A percentile compares a stretch with the other conserved stretches of the same genome.
Evolutionary conservation across 2,329 filamentous ascomycete species (phyloP).

Genomic region (Cercospora sp.): DNA sequence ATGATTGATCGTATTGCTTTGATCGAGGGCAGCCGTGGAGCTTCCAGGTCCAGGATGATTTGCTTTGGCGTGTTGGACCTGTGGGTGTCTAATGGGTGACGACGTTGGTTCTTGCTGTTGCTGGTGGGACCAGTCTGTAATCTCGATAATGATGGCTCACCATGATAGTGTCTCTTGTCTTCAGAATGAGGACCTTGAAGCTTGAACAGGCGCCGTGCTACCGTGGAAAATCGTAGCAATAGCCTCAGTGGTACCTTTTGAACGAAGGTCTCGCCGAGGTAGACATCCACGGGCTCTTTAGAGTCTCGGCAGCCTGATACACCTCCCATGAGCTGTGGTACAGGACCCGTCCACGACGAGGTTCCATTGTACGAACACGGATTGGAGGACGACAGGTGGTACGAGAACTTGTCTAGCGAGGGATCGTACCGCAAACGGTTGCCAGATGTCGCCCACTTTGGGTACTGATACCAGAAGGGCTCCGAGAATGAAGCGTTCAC

Average conservation of each 20-base stretch:
- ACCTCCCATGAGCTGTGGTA: background rate
- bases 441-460: conserved; percentile 13
- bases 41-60: conserved; percentile 4
- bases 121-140: background rate
- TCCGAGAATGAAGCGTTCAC: conserved; percentile 3
- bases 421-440: conserved; percentile 18
- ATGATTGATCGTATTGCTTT: conserved; percentile 1
- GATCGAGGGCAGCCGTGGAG: background rate
- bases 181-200: background rate
- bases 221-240: conserved; percentile 18
- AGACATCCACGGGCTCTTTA: conserved; percentile 16
- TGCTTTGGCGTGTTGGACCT: background rate
- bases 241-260: conserved; percentile 15
- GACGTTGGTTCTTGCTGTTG: background rate
- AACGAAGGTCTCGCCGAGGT: conserved; percentile 14
- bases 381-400: background rate
- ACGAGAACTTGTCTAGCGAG: conserved; percentile 10
- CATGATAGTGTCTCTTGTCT: background rate
- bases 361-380: background rate
- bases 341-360: background rate
- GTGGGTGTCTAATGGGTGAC: background rate
- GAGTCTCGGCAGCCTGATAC: background rate
- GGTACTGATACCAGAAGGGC: conserved; percentile 22
- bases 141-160: background rate
- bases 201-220: conserved; percentile 10